Evolutionary conservation across 495 filamentous ascomycete species (phyloP).

Genomic region (Daldinia childiae): DNA sequence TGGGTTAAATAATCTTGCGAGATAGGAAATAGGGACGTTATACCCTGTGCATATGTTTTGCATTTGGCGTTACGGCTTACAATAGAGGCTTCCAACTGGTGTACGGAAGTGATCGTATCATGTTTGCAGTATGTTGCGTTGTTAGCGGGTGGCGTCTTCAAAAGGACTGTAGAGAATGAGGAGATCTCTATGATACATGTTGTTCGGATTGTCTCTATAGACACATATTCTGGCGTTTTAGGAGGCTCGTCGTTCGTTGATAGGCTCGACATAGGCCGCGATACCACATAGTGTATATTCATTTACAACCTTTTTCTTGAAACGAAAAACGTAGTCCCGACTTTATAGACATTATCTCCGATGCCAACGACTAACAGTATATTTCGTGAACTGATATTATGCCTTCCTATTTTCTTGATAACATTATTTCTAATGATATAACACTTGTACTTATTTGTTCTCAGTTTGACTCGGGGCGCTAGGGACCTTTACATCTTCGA

Average conservation of each 20-base stretch:
- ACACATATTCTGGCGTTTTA: constrained; percentile 38
- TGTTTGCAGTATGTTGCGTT: constrained; percentile 3
- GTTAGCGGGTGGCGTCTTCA: constrained; percentile 15
- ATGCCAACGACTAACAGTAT: not conserved
- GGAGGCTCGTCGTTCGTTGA: constrained; percentile 24
- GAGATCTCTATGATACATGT: constrained; percentile 29
- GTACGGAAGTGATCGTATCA: constrained; percentile 1
- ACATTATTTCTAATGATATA: not conserved
- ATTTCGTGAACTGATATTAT: not conserved
- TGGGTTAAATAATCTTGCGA: constrained; percentile 36
- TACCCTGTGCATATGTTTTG: constrained; percentile 49
- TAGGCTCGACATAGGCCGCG: constrained; percentile 30
- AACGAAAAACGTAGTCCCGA: constrained; percentile 17
- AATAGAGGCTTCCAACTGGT: constrained; percentile 24
- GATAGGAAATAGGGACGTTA: constrained; percentile 40
- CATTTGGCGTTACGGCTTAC: constrained; percentile 43
- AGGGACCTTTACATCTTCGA: constrained; percentile 92
- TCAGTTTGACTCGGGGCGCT: constrained; percentile 65
- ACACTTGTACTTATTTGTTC: constrained; percentile 46
- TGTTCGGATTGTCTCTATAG: constrained; percentile 36
- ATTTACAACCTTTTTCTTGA: constrained; percentile 1
- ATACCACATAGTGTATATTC: constrained; percentile 40
- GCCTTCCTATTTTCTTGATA: not conserved
- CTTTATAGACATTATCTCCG: constrained; percentile 2
- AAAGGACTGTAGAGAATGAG: constrained; percentile 20